Base-by-base conservation (phyloP, 768 basidiomycete species). In the Daedaleopsis nitida region DNA sequence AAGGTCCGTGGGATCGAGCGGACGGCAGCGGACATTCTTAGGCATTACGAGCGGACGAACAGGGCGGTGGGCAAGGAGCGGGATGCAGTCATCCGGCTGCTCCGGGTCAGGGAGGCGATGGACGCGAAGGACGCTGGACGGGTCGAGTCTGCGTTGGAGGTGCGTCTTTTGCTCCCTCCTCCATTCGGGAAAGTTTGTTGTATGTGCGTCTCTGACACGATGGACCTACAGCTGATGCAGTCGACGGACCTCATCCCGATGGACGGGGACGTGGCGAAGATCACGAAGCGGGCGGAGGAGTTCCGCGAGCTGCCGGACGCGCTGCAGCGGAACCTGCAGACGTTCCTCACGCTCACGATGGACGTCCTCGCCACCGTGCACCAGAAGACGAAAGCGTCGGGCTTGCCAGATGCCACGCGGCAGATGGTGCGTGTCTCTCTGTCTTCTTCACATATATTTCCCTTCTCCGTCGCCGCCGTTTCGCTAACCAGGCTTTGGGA, bases 341-440 rank as follows among this genome's bases (percentile, higher is more conserved):
- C 85, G 2, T 91, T 97, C 72, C 81, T 98, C 52, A 85, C 91
- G 37, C 83, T 94, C 42, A 90, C 93, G 21, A 99, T 98, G 97
- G 94, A 95, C 70, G 86, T 89, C 32, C 84, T 98, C 27, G 89
- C 91, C 52, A 86, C 83, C 14, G 84, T 96, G 16, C 91, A 96
- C 67, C 88, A 88, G 58, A 85, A 83, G 59, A 77, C 86, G 59
- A 96, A 96, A 73, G 76, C 79, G 12, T 87, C 89, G 32, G 76
- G 81, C 45, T 85, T 85, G 21, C 83, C 88, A 13, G 94, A 96
- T 69, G 83, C 85, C 42, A 88, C 85, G 2, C 80, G 90, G 64
- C 89, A 95, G 67, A 83, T 88, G 81, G 91, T 92, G 62, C 59
- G 85, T 79, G 38, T 13, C 10, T 19, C 43, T 50, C 27, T 24